Percentiles rank a stretch among this genome's conserved stretches.
phyloP scores from a whole-genome alignment of 768 basidiomycete genomes.

The Amanita rubescens region DNA sequence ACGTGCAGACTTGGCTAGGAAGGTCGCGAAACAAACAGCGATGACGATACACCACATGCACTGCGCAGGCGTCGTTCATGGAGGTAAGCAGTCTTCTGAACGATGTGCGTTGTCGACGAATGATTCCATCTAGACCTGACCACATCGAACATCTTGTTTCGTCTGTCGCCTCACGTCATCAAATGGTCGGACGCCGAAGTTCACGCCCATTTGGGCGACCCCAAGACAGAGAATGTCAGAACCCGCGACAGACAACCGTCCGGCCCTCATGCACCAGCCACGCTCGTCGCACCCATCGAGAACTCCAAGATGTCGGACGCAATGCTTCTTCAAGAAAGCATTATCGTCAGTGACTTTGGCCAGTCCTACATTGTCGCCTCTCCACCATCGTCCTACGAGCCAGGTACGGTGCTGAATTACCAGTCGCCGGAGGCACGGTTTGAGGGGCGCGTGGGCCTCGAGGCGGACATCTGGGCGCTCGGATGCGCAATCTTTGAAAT shows the following conservation, averaged over 20 bases:
- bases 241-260: background rate
- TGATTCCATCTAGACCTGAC: constrained; percentile 25
- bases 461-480: constrained; percentile 33
- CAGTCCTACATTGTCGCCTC: constrained; percentile 21
- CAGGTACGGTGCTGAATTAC: constrained; percentile 25
- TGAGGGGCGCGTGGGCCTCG: constrained; percentile 18
- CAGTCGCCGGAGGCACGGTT: constrained; percentile 29
- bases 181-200: constrained; percentile 26
- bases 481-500: constrained; percentile 37
- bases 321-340: constrained; percentile 23
- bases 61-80: constrained; percentile 12
- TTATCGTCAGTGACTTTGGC: constrained; percentile 31
- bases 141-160: constrained; percentile 31
- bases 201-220: background rate
- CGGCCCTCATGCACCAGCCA: background rate
- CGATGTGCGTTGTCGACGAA: background rate
- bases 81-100: constrained; percentile 15
- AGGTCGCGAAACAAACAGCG: constrained; percentile 25
- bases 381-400: constrained; percentile 23
- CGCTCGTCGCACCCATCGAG: background rate
- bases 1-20: constrained; percentile 26
- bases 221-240: background rate
- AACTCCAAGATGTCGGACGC: constrained; percentile 10
- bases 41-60: constrained; percentile 24
- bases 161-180: constrained; percentile 15